Conservation (phyloP, 345 rosid genomes). For the Lumnitzera littorea region DNA sequence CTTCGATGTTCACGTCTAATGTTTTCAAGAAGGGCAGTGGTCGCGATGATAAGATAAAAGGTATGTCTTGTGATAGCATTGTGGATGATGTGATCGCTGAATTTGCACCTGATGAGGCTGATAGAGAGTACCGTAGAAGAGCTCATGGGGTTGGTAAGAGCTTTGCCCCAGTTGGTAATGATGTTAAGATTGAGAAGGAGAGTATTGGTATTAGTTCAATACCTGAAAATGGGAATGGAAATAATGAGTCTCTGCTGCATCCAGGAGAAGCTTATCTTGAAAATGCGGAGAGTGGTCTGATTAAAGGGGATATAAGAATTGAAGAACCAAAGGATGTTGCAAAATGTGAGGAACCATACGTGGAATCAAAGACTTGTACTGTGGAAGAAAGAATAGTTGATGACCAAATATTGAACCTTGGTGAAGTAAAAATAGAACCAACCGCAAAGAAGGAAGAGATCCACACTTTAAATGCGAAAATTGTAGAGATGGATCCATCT, state of each 20-base stretch:
- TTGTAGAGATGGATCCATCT: constrained; percentile 51
- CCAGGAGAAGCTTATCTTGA: constrained; percentile 7
- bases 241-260: constrained; percentile 1
- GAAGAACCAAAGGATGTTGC: constrained; percentile 6
- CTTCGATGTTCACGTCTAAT: constrained; percentile 71
- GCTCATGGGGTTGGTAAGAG: constrained; percentile 20
- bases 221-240: constrained; percentile 2
- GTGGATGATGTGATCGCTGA: constrained; percentile 76
- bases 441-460: constrained; percentile 25
- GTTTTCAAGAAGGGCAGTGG: constrained; percentile 53
- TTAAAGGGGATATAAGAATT: not conserved
- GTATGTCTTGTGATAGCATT: constrained; percentile 48
- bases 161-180: constrained; percentile 1
- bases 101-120: constrained; percentile 69
- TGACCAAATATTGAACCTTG: constrained; percentile 14
- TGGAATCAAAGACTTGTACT: not conserved
- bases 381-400: constrained; percentile 7
- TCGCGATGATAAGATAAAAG: constrained; percentile 51
- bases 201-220: constrained; percentile 8
- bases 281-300: constrained; percentile 18
- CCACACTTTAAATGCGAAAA: constrained; percentile 61
- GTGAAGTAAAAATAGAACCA: constrained; percentile 29
- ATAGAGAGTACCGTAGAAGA: constrained; percentile 58
- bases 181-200: constrained; percentile 25
- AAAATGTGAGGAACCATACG: not conserved